Evolutionary conservation across 1,139 yeast species (phyloP).

Genomic region (Torulaspora pretoriensis): DNA sequence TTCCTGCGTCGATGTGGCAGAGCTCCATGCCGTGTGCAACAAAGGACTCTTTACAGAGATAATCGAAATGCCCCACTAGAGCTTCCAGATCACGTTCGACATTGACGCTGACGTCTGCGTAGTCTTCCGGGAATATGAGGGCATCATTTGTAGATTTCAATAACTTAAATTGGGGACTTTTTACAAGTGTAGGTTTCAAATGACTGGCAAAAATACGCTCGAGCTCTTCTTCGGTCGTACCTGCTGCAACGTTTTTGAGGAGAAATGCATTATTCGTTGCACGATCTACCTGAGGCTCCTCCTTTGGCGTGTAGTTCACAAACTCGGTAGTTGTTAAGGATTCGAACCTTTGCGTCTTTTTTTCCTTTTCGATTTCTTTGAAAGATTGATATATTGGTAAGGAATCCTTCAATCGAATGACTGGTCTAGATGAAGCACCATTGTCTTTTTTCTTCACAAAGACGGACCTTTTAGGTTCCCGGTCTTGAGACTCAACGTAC

Average conservation of each 20-base stretch:
- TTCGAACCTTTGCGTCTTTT: constrained; percentile 32
- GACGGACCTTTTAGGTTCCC: constrained; percentile 74
- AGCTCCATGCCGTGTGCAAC: constrained; percentile 32
- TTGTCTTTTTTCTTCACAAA: constrained; percentile 45
- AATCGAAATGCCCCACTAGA: constrained; percentile 25
- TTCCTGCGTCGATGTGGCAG: constrained; percentile 26
- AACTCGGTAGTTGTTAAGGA: constrained; percentile 25
- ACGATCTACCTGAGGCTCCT: constrained; percentile 10
- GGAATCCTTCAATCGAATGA: constrained; percentile 35
- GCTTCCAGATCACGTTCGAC: constrained; percentile 32
- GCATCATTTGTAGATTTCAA: constrained; percentile 44
- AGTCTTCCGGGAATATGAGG: constrained; percentile 42
- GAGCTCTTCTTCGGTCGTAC: constrained; percentile 47
- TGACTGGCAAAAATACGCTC: constrained; percentile 38
- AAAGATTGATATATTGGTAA: constrained; percentile 31
- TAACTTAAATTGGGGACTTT: constrained; percentile 33
- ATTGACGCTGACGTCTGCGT: constrained; percentile 25
- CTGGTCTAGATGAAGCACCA: constrained; percentile 37
- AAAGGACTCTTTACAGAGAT: constrained; percentile 22
- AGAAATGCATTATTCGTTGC: constrained; percentile 47
- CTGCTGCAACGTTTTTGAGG: constrained; percentile 52
- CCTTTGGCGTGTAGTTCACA: constrained; percentile 22
- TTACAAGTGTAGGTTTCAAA: constrained; percentile 30
- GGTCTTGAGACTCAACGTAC: constrained; percentile 72
- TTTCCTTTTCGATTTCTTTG: constrained; percentile 37